Base-by-base conservation (phyloP, 495 filamentous ascomycete genomes). In the Pyrenula aspistea region DNA sequence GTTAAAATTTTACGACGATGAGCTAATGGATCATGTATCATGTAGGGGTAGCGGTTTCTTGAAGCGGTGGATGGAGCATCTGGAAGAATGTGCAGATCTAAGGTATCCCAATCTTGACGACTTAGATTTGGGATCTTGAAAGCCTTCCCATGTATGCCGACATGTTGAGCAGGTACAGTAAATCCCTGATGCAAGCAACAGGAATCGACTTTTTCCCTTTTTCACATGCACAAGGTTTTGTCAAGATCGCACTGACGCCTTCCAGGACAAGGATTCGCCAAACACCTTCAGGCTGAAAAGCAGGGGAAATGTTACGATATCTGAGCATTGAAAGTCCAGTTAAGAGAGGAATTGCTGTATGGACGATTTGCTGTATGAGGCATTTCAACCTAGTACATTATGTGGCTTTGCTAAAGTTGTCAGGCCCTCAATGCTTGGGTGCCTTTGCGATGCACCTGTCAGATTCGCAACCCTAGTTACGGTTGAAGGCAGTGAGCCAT, bases 11-110 rank as follows among this genome's bases (percentile, higher is more conserved):
- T 4, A 10, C 55, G 10, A 53, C 4, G 15, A 56, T 10, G 8
- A 47, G 24, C 10, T 22, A 12, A 47, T 58, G 47, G 31, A 54
- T 23, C 2, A 23, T 24, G 23, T 19, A 19, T 63, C 56, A 55
- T 57, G 61, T 67, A 91, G 87, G 65, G 83, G 88, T 2, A 90
- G 85, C 67, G 75, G 74, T 55, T 96, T 95, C 66, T 74, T 96
- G 55, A 88, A 88, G 65, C 74, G 77, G 53, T 96, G 91, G 91
- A 95, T 95, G 87, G 78, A 71, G n/a, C 87, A 82, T 64, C 71
- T 96, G 24, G 91, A 95, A 65, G 87, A 91, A 56, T 67, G 91
- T 63, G 85, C 88, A 2, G 90, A 95, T 70, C 68, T 95, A 54
- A 75, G 91, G 60, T 95, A 95, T 71, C 88, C 89, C 11, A 83